Conservation (phyloP, 441 rosid genomes). For the Gossypium aridum region DNA sequence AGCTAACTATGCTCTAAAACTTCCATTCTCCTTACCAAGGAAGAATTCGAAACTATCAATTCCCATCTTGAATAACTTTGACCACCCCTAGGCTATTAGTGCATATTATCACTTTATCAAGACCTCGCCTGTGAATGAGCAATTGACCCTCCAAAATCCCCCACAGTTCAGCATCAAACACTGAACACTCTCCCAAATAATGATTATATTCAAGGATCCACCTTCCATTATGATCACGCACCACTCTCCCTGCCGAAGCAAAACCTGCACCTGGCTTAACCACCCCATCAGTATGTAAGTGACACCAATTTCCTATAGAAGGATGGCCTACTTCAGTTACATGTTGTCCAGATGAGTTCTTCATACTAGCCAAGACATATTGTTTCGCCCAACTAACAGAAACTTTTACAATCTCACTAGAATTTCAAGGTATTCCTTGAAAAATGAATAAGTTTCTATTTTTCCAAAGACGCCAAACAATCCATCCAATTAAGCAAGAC, state of each 20-base stretch:
- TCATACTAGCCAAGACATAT: background rate
- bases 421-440: background rate
- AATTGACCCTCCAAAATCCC: background rate
- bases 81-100: no score
- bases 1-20: no score
- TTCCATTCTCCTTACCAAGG: no score
- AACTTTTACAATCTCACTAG: background rate
- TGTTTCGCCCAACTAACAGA: background rate
- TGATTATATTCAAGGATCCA: background rate
- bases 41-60: no score
- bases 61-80: no score
- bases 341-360: background rate
- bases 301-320: background rate
- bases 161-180: background rate
- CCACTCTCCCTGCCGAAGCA: background rate
- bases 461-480: background rate
- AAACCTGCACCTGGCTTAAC: background rate
- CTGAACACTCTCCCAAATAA: background rate
- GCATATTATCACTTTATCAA: no score
- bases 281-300: background rate
- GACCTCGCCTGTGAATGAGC: background rate
- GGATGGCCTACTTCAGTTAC: background rate
- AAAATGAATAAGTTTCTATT: background rate
- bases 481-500: background rate
- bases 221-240: background rate